These are phyloP conservation scores for Noccaea bulbosa DNA, from an alignment of 345 rosid genomes.

Conservation along the genomic window DNA sequence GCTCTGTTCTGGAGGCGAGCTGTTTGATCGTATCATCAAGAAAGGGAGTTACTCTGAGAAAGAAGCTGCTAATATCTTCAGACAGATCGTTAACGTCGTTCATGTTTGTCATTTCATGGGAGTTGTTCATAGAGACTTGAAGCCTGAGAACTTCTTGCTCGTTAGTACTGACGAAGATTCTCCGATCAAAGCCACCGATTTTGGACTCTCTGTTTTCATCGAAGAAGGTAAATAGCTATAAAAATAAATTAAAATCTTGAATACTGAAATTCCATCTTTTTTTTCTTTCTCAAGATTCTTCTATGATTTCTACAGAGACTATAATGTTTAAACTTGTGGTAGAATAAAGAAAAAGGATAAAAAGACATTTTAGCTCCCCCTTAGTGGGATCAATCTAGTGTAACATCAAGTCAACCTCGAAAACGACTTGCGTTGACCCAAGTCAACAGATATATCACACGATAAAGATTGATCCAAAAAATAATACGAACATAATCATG, in stretches of 20 bases:
- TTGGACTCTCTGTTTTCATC: conserved; percentile 90
- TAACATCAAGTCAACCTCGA: conserved; percentile 36
- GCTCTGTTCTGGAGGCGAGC: conserved; percentile 95
- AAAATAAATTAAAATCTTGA: too few species aligned
- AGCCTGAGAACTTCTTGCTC: conserved; percentile 95
- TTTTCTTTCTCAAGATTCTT: too few species aligned
- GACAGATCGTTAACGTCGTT: conserved; percentile 85
- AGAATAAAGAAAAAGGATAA: conserved; percentile 23
- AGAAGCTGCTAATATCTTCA: conserved; percentile 70
- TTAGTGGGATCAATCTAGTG: conserved; percentile 30
- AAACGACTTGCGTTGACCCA: conserved; percentile 40
- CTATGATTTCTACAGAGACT: background rate
- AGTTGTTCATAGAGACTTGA: conserved; percentile 84
- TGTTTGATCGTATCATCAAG: conserved; percentile 78
- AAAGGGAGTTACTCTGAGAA: conserved; percentile 78
- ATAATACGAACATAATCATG: background rate
- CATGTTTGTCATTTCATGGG: conserved; percentile 97
- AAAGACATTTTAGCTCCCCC: conserved; percentile 26
- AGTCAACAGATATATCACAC: conserved; percentile 35
- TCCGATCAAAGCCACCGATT: conserved; percentile 76
- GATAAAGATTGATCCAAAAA: background rate
- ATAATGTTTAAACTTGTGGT: conserved; percentile 10
- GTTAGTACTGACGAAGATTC: conserved; percentile 55
- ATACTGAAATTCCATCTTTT: too few species aligned
- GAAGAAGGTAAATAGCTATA: conserved; percentile 60